Base-by-base conservation (phyloP, 2,329 filamentous ascomycete species). In the Akanthomyces dipterigenus region DNA sequence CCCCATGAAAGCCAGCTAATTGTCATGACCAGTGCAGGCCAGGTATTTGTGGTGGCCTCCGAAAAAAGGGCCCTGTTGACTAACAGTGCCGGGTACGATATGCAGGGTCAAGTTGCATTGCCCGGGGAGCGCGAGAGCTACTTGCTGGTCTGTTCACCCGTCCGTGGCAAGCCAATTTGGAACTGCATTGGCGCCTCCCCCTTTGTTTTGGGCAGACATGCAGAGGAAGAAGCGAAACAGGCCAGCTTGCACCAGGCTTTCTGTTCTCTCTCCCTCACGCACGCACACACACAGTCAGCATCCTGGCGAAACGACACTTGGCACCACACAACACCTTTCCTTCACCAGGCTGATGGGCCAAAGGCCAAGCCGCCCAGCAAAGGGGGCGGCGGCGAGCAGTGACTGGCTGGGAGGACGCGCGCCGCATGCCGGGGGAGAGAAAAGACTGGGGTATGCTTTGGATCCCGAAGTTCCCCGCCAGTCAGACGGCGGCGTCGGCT, bases 391-490 rank as follows among this genome's bases (percentile, higher is more conserved):
- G 46, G 11, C 6, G 46, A 26, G 36, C 34, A 54, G n/a, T 54
- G 36, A 28, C 51, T 40, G 31, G 50, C 20, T 24, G 34, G 20
- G 20, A 26, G 43, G 43, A 26, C 43, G 20, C 36, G 20, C 22
- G 50, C 48, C 18, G 24, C 46, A 38, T 14, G 22, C 26, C 11
- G 12, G 54, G 54, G 24, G 18, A 24, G 26, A 16, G 20, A 36
- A 26, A 16, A 12, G 49, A 45, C 38, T 18, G n/a, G 31, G 55
- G 43, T 31, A 14, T 48, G 28, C 22, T 38, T 72, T 64, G 63
- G 68, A 68, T 66, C 66, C 69, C 68, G 70, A 69, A 62, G 62
- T 63, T 63, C 55, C 55, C 55, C 55, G 55, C 55, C 55, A 58
- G 43, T 58, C 55, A 59, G 46, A 59, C 43, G 46, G 55, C 20